Evolutionary conservation across 2,329 filamentous ascomycete genomes (phyloP), one percentile per base, ranked within the genome.

Genomic region (Pseudogymnoascus sp.): DNA sequence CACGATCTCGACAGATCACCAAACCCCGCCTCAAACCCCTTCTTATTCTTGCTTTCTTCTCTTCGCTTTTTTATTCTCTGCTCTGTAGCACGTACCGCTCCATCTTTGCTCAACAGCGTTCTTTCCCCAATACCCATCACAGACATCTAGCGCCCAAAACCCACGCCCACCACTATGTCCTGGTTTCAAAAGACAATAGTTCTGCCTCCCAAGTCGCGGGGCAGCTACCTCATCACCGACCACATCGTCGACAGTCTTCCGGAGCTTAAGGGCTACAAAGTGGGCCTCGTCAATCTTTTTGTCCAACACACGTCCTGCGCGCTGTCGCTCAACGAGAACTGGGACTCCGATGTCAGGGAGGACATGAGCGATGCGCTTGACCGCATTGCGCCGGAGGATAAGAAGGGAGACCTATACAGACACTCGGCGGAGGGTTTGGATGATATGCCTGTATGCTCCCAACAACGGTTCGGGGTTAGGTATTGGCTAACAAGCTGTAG

Each of bases 351-450:
- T 77, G 95, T 99, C n/a, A 84, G 92, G 64, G 84, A 83, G 42
- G 92, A 99, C 76, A 96, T 97, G 93, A 91, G 86, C 72, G 91
- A 97, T 78, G 91, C 93, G 56, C 80, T 99, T 68, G 93, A 99
- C 76, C 82, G 92, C 49, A 89, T 99, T 71, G 95, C 88, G 43
- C 92, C 93, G 0, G 89, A 90, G 72, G 93, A 96, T 63, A 83
- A 82, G 23, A 88, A 87, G 72, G 88, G 88, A 2, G 81, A 84
- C 7, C 75, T 97, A 53, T 99, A 97, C 77, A 80, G 90, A 46
- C 95, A 99, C 77, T 86, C 84, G 71, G 93, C 88, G 0, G 95
- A 96, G 80, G 95, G 95, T 0, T 76, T 79, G 61, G 95, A 99
- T 78, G 95, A 97, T 76, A 97, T 97, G 91, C 95, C 95, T 38